These are phyloP conservation scores for Penicillium paneum DNA, from an alignment of 2,329 filamentous ascomycete genomes.

Conservation along the genomic window DNA sequence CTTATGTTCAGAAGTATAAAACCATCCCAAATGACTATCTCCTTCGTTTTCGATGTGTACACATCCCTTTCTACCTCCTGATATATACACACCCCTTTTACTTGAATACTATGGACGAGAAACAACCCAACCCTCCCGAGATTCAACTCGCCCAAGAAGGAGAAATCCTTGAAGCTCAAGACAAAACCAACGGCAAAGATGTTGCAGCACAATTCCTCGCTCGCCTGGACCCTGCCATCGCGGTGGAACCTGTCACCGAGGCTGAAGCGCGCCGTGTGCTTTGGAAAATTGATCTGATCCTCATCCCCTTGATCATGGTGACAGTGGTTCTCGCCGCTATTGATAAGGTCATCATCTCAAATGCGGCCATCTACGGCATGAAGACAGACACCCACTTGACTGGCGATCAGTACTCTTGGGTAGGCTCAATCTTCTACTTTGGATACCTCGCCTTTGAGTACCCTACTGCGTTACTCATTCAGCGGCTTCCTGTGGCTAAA, in stretches of 20 bases:
- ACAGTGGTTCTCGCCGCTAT: constrained; percentile 27
- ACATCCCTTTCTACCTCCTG: neutral
- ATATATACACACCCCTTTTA: neutral
- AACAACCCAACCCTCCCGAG: neutral
- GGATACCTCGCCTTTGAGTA: constrained; percentile 17
- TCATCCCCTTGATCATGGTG: constrained; percentile 26
- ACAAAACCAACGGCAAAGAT: constrained; percentile 17
- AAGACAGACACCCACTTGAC: constrained; percentile 19
- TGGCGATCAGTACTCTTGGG: constrained; percentile 24
- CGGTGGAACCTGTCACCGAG: constrained; percentile 22
- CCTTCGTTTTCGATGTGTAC: neutral
- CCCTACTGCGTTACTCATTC: constrained; percentile 17
- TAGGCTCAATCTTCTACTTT: constrained; percentile 17
- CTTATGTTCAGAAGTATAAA: neutral
- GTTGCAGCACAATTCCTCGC: constrained; percentile 31
- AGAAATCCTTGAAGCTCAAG: constrained; percentile 7
- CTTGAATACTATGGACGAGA: constrained; percentile 3
- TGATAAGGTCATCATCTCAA: constrained; percentile 32
- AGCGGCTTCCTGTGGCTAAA: constrained; percentile 13
- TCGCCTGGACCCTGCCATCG: constrained; percentile 22
- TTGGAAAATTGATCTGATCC: constrained; percentile 27
- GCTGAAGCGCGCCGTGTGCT: constrained; percentile 23
- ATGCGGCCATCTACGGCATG: constrained; percentile 17
- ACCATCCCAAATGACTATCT: neutral
- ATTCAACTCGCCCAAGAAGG: constrained; percentile 5